These are phyloP conservation scores for Ascochyta rabiei DNA, from an alignment of 2,329 filamentous ascomycete species.

Conservation along the genomic window DNA sequence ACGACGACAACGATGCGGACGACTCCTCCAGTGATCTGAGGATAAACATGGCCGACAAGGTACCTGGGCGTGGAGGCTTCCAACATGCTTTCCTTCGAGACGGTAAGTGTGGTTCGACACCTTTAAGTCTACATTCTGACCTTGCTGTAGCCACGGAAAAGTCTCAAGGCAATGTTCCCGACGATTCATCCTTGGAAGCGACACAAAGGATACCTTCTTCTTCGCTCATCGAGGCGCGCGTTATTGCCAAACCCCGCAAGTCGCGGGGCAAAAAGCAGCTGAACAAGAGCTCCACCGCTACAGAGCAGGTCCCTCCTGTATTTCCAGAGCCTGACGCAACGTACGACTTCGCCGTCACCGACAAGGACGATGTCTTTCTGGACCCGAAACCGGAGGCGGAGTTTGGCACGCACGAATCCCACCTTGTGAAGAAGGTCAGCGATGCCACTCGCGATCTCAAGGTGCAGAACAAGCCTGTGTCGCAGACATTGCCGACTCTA, in stretches of 20 bases:
- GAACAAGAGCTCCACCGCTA: neutral
- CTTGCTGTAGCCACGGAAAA: too few species aligned
- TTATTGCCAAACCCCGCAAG: neutral
- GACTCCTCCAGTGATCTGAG: too few species aligned
- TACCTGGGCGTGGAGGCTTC: too few species aligned
- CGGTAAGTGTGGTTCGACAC: too few species aligned
- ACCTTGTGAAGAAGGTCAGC: neutral
- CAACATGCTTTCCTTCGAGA: too few species aligned
- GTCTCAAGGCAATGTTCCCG: too few species aligned
- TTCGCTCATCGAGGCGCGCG: too few species aligned
- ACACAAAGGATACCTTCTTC: too few species aligned
- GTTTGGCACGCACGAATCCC: neutral
- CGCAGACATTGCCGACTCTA: neutral
- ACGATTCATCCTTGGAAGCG: too few species aligned
- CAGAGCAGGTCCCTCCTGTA: neutral
- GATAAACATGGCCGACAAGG: too few species aligned
- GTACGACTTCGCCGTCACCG: neutral
- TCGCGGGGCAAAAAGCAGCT: neutral
- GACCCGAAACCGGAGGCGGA: neutral
- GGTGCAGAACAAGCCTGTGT: neutral
- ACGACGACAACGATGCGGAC: too few species aligned
- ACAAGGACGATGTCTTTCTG: neutral
- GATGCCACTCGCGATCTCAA: neutral
- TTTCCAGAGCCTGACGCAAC: neutral
- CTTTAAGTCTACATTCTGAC: too few species aligned